Evolutionary conservation across 306 rosid genomes (phyloP).

Genomic region (Betula pendula): DNA sequence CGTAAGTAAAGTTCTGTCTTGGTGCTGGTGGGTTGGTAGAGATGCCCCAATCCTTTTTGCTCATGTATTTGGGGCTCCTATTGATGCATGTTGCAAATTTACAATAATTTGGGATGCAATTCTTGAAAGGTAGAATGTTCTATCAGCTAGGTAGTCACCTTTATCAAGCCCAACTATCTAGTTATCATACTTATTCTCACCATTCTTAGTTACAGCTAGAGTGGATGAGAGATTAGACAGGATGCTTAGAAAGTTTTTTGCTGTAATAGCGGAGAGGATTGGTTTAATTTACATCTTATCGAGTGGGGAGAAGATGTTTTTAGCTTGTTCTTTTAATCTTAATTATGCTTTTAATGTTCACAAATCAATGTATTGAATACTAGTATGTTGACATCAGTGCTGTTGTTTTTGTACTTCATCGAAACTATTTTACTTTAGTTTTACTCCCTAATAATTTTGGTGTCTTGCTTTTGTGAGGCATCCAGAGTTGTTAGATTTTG

Average conservation of each 20-base stretch:
- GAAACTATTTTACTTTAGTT: neutral
- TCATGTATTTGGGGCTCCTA: neutral
- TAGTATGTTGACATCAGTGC: neutral
- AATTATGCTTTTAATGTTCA: neutral
- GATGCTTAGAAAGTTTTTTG: neutral
- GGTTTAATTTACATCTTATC: too few relatives aligned
- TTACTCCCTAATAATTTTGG: neutral
- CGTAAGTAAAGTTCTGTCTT: neutral
- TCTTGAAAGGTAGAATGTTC: neutral
- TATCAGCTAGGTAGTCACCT: neutral
- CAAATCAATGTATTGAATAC: neutral
- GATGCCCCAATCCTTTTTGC: neutral
- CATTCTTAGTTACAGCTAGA: neutral
- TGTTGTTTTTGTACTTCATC: neutral
- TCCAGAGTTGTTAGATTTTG: slow-evolving; percentile 1
- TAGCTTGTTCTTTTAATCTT: neutral
- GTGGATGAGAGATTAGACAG: neutral
- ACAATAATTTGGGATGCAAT: neutral
- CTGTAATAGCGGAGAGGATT: too few relatives aligned
- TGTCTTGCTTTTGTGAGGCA: slow-evolving; percentile 4
- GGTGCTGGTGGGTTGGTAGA: neutral
- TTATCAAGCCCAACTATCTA: neutral
- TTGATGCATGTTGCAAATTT: neutral
- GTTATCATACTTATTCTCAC: neutral
- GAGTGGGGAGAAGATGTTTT: neutral